Evolutionary conservation across 78 protist species (phyloP).

Genomic region (Creolimax fragrantissima): DNA sequence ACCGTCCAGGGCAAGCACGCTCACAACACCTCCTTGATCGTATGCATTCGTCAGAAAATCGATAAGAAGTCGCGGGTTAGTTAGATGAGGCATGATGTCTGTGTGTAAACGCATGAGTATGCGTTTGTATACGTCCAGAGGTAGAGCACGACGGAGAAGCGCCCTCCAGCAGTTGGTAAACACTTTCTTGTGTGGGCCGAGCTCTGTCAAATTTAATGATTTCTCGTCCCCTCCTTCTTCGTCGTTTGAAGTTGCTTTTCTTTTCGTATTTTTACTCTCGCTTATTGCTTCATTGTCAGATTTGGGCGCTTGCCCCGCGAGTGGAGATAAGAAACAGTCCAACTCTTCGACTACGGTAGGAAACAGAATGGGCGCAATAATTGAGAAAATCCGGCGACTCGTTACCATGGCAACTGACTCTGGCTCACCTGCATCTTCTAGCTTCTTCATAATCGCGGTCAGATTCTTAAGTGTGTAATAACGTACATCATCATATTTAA

Average conservation of each 20-base stretch:
- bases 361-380: neutral
- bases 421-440: neutral
- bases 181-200: neutral
- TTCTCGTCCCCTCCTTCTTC: neutral
- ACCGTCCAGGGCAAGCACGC: constrained; percentile 58
- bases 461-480: neutral
- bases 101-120: neutral
- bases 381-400: neutral
- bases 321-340: neutral
- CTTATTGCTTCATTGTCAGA: neutral
- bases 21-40: constrained; percentile 42
- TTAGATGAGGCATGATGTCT: neutral
- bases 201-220: neutral
- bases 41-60: constrained; percentile 38
- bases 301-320: neutral
- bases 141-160: neutral
- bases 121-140: neutral
- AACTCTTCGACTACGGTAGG: neutral
- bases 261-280: neutral
- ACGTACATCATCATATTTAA: neutral
- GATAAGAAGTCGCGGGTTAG: neutral
- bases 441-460: neutral
- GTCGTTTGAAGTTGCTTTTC: neutral
- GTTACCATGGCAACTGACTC: neutral
- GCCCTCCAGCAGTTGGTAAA: neutral